Evolutionary conservation across 2,329 filamentous ascomycete species (phyloP).

Genomic region (Aspergillus proliferans): DNA sequence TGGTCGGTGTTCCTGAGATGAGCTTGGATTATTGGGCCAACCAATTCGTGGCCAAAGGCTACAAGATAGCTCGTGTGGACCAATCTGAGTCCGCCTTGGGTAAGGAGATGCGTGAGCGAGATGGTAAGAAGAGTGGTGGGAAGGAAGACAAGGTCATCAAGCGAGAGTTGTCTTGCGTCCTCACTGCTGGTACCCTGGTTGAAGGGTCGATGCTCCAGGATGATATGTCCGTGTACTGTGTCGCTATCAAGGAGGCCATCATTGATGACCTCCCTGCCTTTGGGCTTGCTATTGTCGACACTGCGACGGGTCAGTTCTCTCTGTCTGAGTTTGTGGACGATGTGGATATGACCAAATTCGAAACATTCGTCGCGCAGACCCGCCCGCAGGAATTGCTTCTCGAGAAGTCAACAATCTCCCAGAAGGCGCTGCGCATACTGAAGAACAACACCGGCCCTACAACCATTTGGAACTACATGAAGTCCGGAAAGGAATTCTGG

Average conservation of each 20-base stretch:
- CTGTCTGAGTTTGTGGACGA: slow-evolving; percentile 91
- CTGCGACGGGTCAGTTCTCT: slow-evolving; percentile 90
- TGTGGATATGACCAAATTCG: slow-evolving; percentile 88
- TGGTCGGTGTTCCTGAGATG: slow-evolving; percentile 95
- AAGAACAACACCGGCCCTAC: slow-evolving; percentile 93
- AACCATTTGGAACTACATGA: slow-evolving; percentile 92
- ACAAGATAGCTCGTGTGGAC: slow-evolving; percentile 93
- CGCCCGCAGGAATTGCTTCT: slow-evolving; percentile 81
- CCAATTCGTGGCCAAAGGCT: slow-evolving; percentile 96
- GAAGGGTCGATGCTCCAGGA: slow-evolving; percentile 96
- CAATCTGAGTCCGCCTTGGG: slow-evolving; percentile 93
- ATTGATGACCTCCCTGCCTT: slow-evolving; percentile 72
- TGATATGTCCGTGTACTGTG: slow-evolving; percentile 94
- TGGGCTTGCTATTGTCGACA: slow-evolving; percentile 89
- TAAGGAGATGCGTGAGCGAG: slow-evolving; percentile 97
- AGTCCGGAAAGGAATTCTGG: slow-evolving; percentile 85
- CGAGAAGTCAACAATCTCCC: slow-evolving; percentile 79
- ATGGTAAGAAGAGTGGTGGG: slow-evolving; percentile 43
- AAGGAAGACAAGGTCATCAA: slow-evolving; percentile 91
- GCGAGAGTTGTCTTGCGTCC: slow-evolving; percentile 80
- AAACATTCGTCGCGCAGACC: slow-evolving; percentile 91
- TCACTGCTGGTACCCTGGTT: slow-evolving; percentile 88
- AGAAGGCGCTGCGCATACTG: slow-evolving; percentile 83
- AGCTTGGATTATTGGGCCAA: slow-evolving; percentile 97
- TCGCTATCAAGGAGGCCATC: slow-evolving; percentile 78